Evolutionary conservation across 2,329 filamentous ascomycete genomes (phyloP), one percentile per base, ranked within the genome.

Genomic region (Calonectria montana): DNA sequence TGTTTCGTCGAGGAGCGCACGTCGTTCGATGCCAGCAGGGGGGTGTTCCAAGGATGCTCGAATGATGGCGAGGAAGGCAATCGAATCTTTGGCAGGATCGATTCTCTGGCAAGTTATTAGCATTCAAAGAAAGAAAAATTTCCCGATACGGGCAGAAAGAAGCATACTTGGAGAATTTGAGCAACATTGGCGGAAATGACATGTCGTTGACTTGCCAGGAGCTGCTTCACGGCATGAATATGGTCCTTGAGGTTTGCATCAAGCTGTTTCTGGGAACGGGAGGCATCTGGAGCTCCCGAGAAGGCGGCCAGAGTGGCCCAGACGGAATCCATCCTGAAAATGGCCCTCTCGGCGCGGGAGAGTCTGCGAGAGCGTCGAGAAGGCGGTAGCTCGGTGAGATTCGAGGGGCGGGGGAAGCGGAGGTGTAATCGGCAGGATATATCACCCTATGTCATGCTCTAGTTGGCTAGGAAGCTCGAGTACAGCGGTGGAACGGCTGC

Each of bases 61-160:
- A 65, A 91, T 81, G 47, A 91, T 74, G 64, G 82, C 78, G 37
- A 90, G 83, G 77, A 87, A 89, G 27, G 88, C 88, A 67, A 90
- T 84, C 9, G 89, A 88, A 75, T 91, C 83, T 53, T 82, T 67
- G 9, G 83, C 80, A 1, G 89, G 87, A 73, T 90, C 79, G 29
- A 91, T 78, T 15, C 82, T 78, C 86, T 90, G 59, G 10, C 43
- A 43, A 18, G 15, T 3, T 18, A 67, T 82, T 57, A 82, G 78
- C 41, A 53, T 27, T n/a, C 50, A 15, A 13, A 43, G 29, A n/a
- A 7, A 21, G 7, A 4, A 63, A 29, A 1, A 25, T 3, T 2
- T 47, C 31, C 31, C n/a, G 12, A 15, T 7, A 50, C 41, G 37
- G 39, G 10, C 25, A 35, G 8, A 48, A 15, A 31, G 39, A 57